Conservation (phyloP, 2,329 filamentous ascomycete species). For the Lecanicillium sp. region DNA sequence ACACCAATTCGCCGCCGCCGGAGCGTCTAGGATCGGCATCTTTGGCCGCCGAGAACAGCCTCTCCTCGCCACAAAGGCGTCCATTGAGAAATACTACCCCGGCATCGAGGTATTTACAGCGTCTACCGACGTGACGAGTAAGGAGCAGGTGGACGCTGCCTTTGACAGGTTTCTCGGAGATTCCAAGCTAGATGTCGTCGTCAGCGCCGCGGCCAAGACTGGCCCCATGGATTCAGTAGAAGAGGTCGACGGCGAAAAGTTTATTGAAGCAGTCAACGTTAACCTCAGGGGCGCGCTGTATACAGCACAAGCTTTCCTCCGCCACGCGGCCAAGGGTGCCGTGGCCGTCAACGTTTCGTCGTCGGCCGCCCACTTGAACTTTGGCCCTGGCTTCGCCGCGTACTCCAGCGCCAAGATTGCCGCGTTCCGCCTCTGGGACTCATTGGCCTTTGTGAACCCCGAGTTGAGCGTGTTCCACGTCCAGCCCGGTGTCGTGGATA, state of each 20-base stretch:
- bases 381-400: conserved; percentile 18
- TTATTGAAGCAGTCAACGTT: conserved; percentile 18
- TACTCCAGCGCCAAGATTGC: conserved; percentile 37
- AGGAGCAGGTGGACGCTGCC: conserved; percentile 5
- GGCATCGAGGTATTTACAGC: conserved; percentile 12
- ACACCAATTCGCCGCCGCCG: conserved; percentile 28
- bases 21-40: conserved; percentile 43
- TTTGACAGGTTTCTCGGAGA: conserved; percentile 4
- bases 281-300: conserved; percentile 16
- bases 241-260: conserved; percentile 14
- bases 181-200: conserved; percentile 16
- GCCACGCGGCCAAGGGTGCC: conserved; percentile 9
- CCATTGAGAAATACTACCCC: conserved; percentile 12
- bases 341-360: conserved; percentile 16
- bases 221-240: conserved; percentile 8
- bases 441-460: conserved; percentile 30
- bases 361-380: conserved; percentile 11
- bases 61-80: conserved; percentile 17
- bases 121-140: conserved; percentile 12
- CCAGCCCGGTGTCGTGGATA: conserved; percentile 33
- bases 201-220: conserved; percentile 19
- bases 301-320: conserved; percentile 14
- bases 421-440: conserved; percentile 31
- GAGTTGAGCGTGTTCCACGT: conserved; percentile 29
- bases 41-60: conserved; percentile 19